phyloP scores from a whole-genome alignment of 345 rosid genomes.

The Gossypium thurberi region DNA sequence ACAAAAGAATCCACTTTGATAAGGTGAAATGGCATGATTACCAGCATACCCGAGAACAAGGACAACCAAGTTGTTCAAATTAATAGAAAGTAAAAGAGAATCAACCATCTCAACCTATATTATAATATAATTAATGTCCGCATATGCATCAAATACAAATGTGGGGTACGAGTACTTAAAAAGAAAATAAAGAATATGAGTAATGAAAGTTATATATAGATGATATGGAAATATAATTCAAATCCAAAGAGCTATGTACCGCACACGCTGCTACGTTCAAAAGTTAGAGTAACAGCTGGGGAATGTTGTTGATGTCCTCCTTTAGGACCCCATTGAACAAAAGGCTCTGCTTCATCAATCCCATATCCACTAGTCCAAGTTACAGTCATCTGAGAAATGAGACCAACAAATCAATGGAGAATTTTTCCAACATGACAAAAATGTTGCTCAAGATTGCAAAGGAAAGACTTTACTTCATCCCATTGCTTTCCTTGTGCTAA shows the following conservation, averaged over 20 bases:
- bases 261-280: slow-evolving; percentile 45
- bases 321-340: slow-evolving; percentile 60
- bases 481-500: slow-evolving; percentile 64
- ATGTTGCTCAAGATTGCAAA: background rate
- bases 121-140: background rate
- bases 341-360: slow-evolving; percentile 45
- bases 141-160: background rate
- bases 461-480: slow-evolving; percentile 47
- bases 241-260: slow-evolving; percentile 28
- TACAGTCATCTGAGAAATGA: slow-evolving; percentile 51
- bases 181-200: background rate
- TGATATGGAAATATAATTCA: background rate
- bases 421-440: background rate
- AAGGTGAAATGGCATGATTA: too few species aligned
- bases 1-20: background rate
- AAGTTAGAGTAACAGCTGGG: slow-evolving; percentile 63
- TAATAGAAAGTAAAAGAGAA: background rate
- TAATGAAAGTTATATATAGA: background rate
- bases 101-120: too few species aligned
- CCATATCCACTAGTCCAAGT: slow-evolving; percentile 83
- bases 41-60: background rate
- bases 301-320: slow-evolving; percentile 34
- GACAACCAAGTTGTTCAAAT: background rate
- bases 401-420: background rate
- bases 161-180: background rate